Conservation (phyloP, 108 stramenopile species). For the Discostella stelligeroides region DNA sequence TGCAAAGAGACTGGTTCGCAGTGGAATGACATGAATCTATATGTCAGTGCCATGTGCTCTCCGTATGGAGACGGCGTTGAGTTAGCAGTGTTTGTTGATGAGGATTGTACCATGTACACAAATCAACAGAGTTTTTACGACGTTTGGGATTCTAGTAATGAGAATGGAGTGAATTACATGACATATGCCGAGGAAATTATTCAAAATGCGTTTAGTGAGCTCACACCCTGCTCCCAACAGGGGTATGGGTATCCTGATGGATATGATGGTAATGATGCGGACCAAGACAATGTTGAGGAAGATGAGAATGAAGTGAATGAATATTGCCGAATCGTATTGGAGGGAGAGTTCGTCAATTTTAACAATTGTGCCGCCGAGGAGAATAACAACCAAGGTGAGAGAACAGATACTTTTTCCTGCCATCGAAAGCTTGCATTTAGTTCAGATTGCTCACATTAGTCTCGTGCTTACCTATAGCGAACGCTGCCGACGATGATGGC, state of each 20-base stretch:
- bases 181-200: conserved; percentile 31
- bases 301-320: conserved; percentile 29
- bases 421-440: neutral
- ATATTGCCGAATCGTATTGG: conserved; percentile 29
- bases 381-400: conserved; percentile 5
- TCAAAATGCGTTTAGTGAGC: conserved; percentile 20
- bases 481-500: conserved; percentile 9
- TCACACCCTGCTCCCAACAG: conserved; percentile 21
- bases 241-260: conserved; percentile 23
- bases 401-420: neutral
- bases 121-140: conserved; percentile 5
- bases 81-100: conserved; percentile 25
- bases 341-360: conserved; percentile 11
- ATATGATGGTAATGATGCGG: too few species aligned
- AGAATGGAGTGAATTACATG: conserved; percentile 20
- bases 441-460: neutral
- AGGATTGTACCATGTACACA: conserved; percentile 36
- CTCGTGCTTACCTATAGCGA: neutral
- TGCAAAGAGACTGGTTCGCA: conserved; percentile 30
- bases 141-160: conserved; percentile 13
- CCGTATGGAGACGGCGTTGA: conserved; percentile 53
- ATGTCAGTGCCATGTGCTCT: conserved; percentile 71
- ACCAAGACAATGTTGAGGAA: conserved; percentile 6
- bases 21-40: conserved; percentile 31
- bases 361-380: conserved; percentile 22